phyloP scores from a whole-genome alignment of 306 rosid genomes.

The Quercus engelmannii region DNA sequence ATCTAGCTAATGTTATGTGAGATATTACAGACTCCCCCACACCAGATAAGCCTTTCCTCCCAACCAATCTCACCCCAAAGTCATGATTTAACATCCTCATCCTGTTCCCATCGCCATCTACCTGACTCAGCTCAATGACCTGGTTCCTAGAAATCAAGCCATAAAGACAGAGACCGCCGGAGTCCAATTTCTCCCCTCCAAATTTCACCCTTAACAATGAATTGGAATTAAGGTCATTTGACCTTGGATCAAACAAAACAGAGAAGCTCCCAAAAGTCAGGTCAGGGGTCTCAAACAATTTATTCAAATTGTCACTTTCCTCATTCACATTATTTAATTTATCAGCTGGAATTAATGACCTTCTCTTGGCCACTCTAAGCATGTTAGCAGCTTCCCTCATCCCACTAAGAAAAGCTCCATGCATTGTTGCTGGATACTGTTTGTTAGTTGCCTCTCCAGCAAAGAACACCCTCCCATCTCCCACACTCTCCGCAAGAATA shows the following conservation, averaged over 20 bases:
- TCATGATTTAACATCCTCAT: slow-evolving; percentile 46
- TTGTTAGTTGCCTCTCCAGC: slow-evolving; percentile 91
- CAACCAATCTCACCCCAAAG: slow-evolving; percentile 63
- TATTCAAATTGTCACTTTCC: slow-evolving; percentile 46
- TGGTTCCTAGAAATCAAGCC: slow-evolving; percentile 52
- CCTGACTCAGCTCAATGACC: slow-evolving; percentile 49
- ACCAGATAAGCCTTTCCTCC: slow-evolving; percentile 59
- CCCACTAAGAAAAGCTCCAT: slow-evolving; percentile 89
- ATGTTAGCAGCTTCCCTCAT: slow-evolving; percentile 96
- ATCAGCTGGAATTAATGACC: slow-evolving; percentile 28
- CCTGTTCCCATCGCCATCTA: slow-evolving; percentile 55
- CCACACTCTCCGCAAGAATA: slow-evolving; percentile 71
- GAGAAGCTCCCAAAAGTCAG: slow-evolving; percentile 63
- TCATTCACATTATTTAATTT: slow-evolving; percentile 8
- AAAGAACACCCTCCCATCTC: slow-evolving; percentile 77
- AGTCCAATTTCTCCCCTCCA: slow-evolving; percentile 39
- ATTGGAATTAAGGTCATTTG: slow-evolving; percentile 44
- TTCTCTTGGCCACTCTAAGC: slow-evolving; percentile 61
- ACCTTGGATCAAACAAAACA: slow-evolving; percentile 57
- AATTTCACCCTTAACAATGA: slow-evolving; percentile 57
- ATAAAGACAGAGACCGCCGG: slow-evolving; percentile 42
- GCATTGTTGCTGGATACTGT: slow-evolving; percentile 95
- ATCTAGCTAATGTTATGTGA: slow-evolving; percentile 43
- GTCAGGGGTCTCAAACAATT: slow-evolving; percentile 58
- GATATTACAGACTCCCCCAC: slow-evolving; percentile 52